Evolutionary conservation across 2,329 filamentous ascomycete species (phyloP).

Genomic region (Ilyonectria robusta): DNA sequence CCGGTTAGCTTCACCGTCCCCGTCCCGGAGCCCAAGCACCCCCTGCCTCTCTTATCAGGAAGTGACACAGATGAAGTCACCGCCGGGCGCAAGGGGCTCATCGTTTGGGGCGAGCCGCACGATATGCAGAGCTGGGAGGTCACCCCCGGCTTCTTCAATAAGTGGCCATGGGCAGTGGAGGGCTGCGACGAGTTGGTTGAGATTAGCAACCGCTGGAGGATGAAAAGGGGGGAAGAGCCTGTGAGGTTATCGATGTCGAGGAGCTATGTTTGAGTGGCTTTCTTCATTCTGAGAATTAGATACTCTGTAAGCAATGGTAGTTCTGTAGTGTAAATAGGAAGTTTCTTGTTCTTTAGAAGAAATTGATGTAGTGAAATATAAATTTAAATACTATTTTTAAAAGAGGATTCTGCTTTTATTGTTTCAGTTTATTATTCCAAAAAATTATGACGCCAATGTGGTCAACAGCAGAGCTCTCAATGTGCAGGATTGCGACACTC

Average conservation of each 20-base stretch:
- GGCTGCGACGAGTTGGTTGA: constrained; percentile 17
- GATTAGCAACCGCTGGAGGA: constrained; percentile 21
- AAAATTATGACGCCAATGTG: neutral
- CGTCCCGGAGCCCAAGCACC: neutral
- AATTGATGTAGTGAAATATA: neutral
- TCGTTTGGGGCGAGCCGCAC: constrained; percentile 27
- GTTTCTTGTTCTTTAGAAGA: neutral
- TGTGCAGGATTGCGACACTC: neutral
- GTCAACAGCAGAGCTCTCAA: neutral
- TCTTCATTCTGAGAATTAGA: neutral
- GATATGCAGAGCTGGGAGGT: constrained; percentile 15
- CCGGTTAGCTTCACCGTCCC: neutral
- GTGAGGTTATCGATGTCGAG: neutral
- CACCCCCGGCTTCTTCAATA: constrained; percentile 8
- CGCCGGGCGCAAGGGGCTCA: constrained; percentile 2
- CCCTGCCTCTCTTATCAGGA: neutral
- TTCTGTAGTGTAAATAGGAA: neutral
- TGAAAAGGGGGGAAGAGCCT: constrained; percentile 16
- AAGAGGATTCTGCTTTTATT: neutral
- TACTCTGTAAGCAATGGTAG: neutral
- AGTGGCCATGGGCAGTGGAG: constrained; percentile 25
- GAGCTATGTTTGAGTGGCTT: neutral
- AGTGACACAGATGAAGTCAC: constrained; percentile 9
- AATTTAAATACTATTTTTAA: too few relatives aligned
- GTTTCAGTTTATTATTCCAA: neutral